Evolutionary conservation across 2,329 filamentous ascomycete genomes (phyloP), one percentile per base, ranked within the genome.

Genomic region (Parascedosporium putredinis): DNA sequence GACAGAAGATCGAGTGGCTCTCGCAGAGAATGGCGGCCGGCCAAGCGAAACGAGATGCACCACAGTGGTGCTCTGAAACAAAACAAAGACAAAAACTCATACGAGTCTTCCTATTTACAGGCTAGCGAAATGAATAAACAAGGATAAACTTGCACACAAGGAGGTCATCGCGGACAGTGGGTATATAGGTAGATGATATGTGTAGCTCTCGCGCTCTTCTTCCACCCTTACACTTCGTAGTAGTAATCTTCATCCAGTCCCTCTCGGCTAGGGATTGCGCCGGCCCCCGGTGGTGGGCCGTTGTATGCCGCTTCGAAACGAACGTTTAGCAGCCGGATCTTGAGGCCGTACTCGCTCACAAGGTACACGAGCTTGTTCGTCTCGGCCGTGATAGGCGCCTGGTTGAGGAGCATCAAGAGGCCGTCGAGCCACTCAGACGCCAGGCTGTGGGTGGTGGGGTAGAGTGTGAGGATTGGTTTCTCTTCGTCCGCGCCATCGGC

Each of bases 381-480:
- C 68, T 97, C 91, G 2, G 89, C 81, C n/a, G 93, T 98, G 62
- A 98, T 96, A 18, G 93, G 93, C 52, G 90, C 81, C 66, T 98
- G 93, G 61, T 94, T 89, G 22, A 98, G 75, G 50, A 98, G 74
- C 89, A 98, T 95, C 51, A 97, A 75, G 55, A 98, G 70, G 1
- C 93, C 93, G 63, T 98, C 93, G 4, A 98, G 75, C 93, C 93
- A 98, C 67, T 98, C 93, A 1, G 89, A 94, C 8, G 93, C 93
- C 45, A 93, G 71, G 55, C 81, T 87, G 62, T 93, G 85, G 52
- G 81, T 86, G 52, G 81, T 72, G 5, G 91, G 90, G 64, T 88
- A 83, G 48, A 98, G 74, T n/a, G 84, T 87, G 49, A 98, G 73
- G 20, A 97, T 76, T 1, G 86, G 75, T 47, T 80, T 72, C 64